Conservation (phyloP, 495 filamentous ascomycete genomes). For the Penicillium herquei region DNA sequence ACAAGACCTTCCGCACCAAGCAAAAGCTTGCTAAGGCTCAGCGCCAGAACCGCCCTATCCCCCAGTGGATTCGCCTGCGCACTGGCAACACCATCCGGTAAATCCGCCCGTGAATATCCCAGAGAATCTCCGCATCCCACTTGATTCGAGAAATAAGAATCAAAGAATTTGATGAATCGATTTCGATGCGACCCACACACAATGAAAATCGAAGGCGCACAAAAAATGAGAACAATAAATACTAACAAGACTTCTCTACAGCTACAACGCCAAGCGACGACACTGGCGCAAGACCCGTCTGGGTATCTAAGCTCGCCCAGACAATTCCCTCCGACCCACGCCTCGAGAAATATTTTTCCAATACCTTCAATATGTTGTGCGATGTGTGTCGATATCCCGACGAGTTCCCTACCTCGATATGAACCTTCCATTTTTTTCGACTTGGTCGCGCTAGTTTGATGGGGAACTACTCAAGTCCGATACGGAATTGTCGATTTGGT, state of each 20-base stretch:
- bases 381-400: constrained; percentile 25
- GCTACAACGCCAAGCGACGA: constrained; percentile 99
- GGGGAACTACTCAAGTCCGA: constrained; percentile 18
- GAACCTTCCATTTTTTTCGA: constrained; percentile 7
- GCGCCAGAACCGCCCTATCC: constrained; percentile 99
- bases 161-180: neutral
- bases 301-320: constrained; percentile 71
- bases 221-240: neutral
- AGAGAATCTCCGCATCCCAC: neutral
- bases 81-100: constrained; percentile 99
- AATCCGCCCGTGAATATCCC: constrained; percentile 29
- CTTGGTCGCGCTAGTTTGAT: constrained; percentile 29
- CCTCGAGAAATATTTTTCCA: constrained; percentile 13
- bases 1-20: constrained; percentile 99
- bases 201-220: constrained; percentile 2
- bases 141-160: neutral
- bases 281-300: constrained; percentile 99
- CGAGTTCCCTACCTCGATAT: constrained; percentile 20
- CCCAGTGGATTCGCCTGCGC: constrained; percentile 98
- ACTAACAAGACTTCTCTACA: constrained; percentile 36
- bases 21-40: constrained; percentile 99
- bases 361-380: constrained; percentile 14
- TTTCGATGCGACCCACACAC: constrained; percentile 1
- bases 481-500: neutral
- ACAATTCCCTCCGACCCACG: constrained; percentile 10